Percentiles rank a stretch among this genome's conserved stretches.
Evolutionary conservation across 2,329 filamentous ascomycete genomes (phyloP).

Genomic region (Decorospora gaudefroyi): DNA sequence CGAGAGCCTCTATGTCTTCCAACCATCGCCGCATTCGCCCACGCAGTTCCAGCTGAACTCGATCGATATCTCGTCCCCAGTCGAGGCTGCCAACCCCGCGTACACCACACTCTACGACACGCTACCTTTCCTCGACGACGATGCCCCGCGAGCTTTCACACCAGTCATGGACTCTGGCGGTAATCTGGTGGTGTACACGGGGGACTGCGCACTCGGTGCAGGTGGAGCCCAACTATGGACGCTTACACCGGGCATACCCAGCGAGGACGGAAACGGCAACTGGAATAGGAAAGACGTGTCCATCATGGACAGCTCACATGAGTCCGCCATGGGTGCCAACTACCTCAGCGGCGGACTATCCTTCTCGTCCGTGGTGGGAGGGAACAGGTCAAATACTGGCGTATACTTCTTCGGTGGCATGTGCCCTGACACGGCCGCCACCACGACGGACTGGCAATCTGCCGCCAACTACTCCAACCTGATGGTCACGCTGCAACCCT

Average conservation of each 20-base stretch:
- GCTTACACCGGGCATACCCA: constrained; percentile 58
- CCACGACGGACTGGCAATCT: constrained; percentile 64
- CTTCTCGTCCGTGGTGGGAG: constrained; percentile 67
- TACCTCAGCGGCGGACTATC: constrained; percentile 65
- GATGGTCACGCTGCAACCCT: constrained; percentile 70
- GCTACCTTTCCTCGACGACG: constrained; percentile 65
- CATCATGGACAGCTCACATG: constrained; percentile 42
- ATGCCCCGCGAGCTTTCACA: constrained; percentile 63
- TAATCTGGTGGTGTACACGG: constrained; percentile 72
- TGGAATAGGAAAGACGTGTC: constrained; percentile 57
- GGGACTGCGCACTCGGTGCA: constrained; percentile 66
- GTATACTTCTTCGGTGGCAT: constrained; percentile 87
- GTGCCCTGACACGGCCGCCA: constrained; percentile 62
- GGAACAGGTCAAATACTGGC: constrained; percentile 58
- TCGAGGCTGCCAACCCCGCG: constrained; percentile 55
- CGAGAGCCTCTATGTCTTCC: constrained; percentile 71
- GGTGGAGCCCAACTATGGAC: constrained; percentile 67
- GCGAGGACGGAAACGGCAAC: constrained; percentile 55
- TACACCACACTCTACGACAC: constrained; percentile 58
- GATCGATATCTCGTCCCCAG: constrained; percentile 65
- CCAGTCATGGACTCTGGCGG: constrained; percentile 70
- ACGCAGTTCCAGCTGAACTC: constrained; percentile 61
- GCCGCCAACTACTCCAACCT: constrained; percentile 76
- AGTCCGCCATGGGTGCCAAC: constrained; percentile 54
- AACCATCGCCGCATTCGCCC: constrained; percentile 55